Percentiles rank a stretch among this genome's conserved stretches.
phyloP scores from a whole-genome alignment of 371 early-diverging fungal genomes.

The Coemansia sp. region DNA sequence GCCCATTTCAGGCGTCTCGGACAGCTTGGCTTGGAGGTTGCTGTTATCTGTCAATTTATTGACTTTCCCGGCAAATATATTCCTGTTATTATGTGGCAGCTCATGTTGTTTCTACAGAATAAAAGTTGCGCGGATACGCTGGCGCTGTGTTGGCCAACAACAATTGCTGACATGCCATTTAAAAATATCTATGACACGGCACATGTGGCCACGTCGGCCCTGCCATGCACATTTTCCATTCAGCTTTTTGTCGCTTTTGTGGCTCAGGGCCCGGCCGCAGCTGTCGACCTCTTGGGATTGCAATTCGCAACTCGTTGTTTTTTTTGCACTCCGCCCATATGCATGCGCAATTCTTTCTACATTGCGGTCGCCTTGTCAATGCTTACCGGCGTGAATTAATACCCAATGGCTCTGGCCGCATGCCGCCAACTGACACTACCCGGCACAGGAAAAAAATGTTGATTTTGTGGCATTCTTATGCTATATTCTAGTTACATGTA shows the following conservation, averaged over 20 bases:
- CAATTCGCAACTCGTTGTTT: not conserved
- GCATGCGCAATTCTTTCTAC: not conserved
- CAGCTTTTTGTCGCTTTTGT: not conserved
- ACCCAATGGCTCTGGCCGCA: not conserved
- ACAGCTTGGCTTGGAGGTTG: no score
- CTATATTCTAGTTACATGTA: not conserved
- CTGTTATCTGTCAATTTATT: no score
- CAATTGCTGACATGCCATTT: not conserved
- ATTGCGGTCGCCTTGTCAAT: conserved; percentile 3
- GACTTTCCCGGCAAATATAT: no score
- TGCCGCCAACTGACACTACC: not conserved
- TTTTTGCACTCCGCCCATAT: not conserved
- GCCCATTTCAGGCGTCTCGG: no score
- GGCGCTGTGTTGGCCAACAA: no score
- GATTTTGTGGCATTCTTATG: no score
- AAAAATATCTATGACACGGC: conserved; percentile 2
- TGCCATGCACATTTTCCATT: not conserved
- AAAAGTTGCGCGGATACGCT: no score
- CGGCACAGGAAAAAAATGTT: no score
- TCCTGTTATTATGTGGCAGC: no score
- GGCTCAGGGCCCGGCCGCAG: conserved; percentile 7
- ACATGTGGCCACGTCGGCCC: not conserved
- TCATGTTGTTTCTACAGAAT: no score
- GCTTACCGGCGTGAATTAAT: not conserved
- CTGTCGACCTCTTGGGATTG: not conserved